Base-by-base conservation (phyloP, 495 filamentous ascomycete species). In the Lasiosphaeris hirsuta region DNA sequence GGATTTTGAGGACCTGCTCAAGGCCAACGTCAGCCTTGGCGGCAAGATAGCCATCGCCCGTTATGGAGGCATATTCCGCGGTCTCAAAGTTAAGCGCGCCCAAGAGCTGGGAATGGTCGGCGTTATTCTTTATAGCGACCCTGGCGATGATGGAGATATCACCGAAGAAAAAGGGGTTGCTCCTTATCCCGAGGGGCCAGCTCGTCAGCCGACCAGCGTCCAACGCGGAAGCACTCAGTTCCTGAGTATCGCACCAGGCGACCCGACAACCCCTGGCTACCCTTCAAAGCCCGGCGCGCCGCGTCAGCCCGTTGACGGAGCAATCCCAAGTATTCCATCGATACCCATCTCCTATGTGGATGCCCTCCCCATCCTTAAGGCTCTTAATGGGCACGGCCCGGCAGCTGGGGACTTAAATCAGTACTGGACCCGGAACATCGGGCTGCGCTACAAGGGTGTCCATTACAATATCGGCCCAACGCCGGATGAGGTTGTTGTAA, bases 81-180 rank as follows among this genome's bases (percentile, higher is more conserved):
- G 92, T 1, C 75, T 97, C 58, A 98, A 97, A 71, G 84, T 97
- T 50, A 96, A 96, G 77, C 83, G 90, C 40, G 93, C 94, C 11
- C 87, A 95, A 64, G 92, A 97, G 58, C 79, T 94, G 37, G 95
- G 94, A 30, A 94, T 95, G 87, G 75, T 96, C 19, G 92, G 94
- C 5, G 84, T 85, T 17, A 72, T 97, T 42, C 79, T 96, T 6
- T 98, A 92, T 71, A 85, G 78, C 39, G 95, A 98, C 69, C 94
- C 94, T 1, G 90, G 92, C 41, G 88, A 93, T 63, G 94, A 98
- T 73, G 90, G 89, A 5, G 78, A 87, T 7, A 78, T 89, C 17
- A 92, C 88, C 0, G 89, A 91, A 55, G 83, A 86, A 57, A 89
- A 94, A 62, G 95, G 94, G 0, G 83, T 89, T 57, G 77, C 84